Evolutionary conservation across 2,329 filamentous ascomycete genomes (phyloP), one percentile per base, ranked within the genome.

Genomic region (Exophiala phaeomuriformis): DNA sequence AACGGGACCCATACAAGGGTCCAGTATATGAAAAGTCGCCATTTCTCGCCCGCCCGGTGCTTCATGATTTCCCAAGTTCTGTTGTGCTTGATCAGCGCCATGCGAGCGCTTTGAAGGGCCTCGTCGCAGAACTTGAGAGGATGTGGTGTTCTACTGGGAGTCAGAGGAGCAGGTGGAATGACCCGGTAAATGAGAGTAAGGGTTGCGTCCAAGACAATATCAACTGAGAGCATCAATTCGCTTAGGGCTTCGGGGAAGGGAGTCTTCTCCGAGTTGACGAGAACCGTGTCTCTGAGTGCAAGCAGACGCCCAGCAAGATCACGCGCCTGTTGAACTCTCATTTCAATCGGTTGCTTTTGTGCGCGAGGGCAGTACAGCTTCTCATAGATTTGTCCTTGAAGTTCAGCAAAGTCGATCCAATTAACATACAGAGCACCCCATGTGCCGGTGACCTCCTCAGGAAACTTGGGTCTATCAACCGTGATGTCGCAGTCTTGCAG

Each of bases 401-500:
- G 72, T 28, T 74, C 74, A 5, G 78, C 76, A 4, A 80, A 72
- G 29, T 71, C 71, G 39, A 83, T 74, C 80, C 81, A 84, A 35
- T 76, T 66, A 7, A 70, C 66, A 29, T 79, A 76, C 28, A 82
- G 67, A 5, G 67, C 64, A 3, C 72, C 73, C 67, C 77, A 78
- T 32, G 73, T 71, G 47, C 72, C 59, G 59, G 65, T 37, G 3
- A 53, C 57, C 66, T 72, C 3, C 69, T 65, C 10, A 3, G 56
- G 55, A 1, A 52, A 30, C 8, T 29, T 47, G 3, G 67, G 66
- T 42, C 12, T 49, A 2, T 75, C 72, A 6, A 81, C 71, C 1
- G 76, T 76, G 49, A 83, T 79, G 47, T 83, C 80, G 63, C 76
- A 81, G 51, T 82, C 80, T 45, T 79, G 78, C 33, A 85, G 77